phyloP scores from a whole-genome alignment of 2,329 filamentous ascomycete species.

The Fusarium protoensiforme region DNA sequence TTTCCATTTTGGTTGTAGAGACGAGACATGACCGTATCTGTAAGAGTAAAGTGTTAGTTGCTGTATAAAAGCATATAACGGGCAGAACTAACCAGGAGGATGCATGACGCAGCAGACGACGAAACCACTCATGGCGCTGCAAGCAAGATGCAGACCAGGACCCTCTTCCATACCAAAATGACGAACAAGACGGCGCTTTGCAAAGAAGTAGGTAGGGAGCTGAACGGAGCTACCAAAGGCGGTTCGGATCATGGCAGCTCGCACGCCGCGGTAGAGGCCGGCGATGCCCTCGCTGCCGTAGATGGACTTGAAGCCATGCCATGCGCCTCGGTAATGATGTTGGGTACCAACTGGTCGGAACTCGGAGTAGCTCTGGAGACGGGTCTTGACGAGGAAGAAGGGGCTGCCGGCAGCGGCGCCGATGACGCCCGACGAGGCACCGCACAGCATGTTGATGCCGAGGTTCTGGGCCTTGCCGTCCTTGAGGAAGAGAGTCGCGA shows the following conservation, averaged over 20 bases:
- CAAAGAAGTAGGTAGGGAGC: constrained; percentile 97
- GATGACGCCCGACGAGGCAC: constrained; percentile 87
- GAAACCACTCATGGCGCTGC: constrained; percentile 90
- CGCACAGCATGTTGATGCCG: constrained; percentile 92
- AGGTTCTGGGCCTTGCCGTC: constrained; percentile 84
- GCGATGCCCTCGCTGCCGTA: constrained; percentile 79
- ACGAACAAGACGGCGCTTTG: constrained; percentile 84
- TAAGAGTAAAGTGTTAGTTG: constrained; percentile 2
- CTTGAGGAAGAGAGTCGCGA: constrained; percentile 77
- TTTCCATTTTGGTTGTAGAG: constrained; percentile 99
- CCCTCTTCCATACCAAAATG: constrained; percentile 93
- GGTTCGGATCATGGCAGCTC: constrained; percentile 93
- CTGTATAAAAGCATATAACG: neutral
- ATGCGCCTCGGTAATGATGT: constrained; percentile 87
- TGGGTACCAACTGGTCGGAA: constrained; percentile 97
- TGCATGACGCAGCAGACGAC: constrained; percentile 99
- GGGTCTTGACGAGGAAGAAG: constrained; percentile 98
- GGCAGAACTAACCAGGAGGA: constrained; percentile 75
- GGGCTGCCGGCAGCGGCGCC: constrained; percentile 94
- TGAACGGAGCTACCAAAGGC: constrained; percentile 97
- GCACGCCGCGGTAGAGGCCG: constrained; percentile 90
- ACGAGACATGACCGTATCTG: constrained; percentile 96
- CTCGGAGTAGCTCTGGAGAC: constrained; percentile 92
- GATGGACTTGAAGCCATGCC: constrained; percentile 85
- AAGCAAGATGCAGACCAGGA: constrained; percentile 86